Base-by-base conservation (phyloP, 129 eudicot species). In the Flaveria linearis region DNA sequence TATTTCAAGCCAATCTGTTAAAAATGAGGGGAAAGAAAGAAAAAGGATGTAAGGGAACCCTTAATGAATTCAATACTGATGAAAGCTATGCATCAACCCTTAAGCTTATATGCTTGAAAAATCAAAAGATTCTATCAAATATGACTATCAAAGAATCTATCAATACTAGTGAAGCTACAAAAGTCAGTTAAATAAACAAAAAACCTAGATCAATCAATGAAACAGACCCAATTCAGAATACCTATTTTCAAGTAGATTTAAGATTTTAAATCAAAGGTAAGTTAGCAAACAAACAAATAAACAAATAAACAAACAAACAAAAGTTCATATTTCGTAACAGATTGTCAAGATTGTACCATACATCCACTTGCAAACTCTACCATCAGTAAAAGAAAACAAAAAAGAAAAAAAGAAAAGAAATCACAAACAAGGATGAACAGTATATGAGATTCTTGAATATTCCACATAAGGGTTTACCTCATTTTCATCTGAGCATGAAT, bases 391-490 rank as follows among this genome's bases (percentile, higher is more conserved):
- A 22, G 28, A 69, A 58, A 63, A 10, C 20, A 13, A 22, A 53
- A 22, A 7, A 53, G n/a, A 57, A 62, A 68, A 75, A 26, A 5
- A n/a, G 42, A 78, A 2, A 78, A 8, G 17, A 52, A 52, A 16
- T 52, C 26, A 69, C 25, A 60, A 4, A 62, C 45, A 62, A 61
- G 22, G 57, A 60, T 23, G 68, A 56, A 46, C 25, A 77, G 58
- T 68, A 43, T 63, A 41, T 60, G 65, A 87, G 96, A 90, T 87
- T 90, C 96, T 82, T 82, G 90, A 84, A 90, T 84, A 90, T 90
- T 90, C 90, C 87, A 83, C 16, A 22, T 49, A 70, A 20, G 71
- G 69, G 36, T 67, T 73, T 39, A 23, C 18, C 73, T 53, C 70
- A 68, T 74, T 74, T 46, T 69, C 23, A 71, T 62, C 64, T 47